Evolutionary conservation across 805 yeast genomes (phyloP).

Genomic region (Zygosaccharomyces bailii): DNA sequence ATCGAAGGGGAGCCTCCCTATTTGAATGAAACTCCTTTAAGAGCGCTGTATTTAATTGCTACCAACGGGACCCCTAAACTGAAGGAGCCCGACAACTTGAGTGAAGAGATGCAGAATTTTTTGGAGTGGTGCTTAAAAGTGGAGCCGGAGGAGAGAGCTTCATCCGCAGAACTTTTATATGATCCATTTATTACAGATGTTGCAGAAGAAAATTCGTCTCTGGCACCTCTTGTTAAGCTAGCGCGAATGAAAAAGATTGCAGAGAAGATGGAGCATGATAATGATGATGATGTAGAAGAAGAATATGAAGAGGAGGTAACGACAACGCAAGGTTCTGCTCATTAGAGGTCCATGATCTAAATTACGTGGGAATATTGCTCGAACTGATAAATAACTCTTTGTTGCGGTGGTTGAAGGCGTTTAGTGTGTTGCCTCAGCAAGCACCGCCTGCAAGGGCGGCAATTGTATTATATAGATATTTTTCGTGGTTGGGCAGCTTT

Average conservation of each 20-base stretch:
- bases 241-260: conserved; percentile 64
- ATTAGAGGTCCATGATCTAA: no score
- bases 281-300: conserved; percentile 16
- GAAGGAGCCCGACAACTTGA: conserved; percentile 80
- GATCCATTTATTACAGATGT: conserved; percentile 58
- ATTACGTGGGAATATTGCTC: no score
- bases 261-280: conserved; percentile 37
- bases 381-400: no score
- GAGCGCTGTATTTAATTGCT: conserved; percentile 90
- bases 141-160: conserved; percentile 74
- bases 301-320: neutral
- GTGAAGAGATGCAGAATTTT: conserved; percentile 62
- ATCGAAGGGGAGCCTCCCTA: conserved; percentile 99
- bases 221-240: conserved; percentile 70
- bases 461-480: conserved; percentile 6
- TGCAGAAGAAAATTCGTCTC: conserved; percentile 56
- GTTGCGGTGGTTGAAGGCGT: no score
- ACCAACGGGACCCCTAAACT: conserved; percentile 95
- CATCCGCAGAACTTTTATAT: conserved; percentile 65
- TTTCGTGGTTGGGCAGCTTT: conserved; percentile 3
- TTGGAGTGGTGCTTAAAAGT: conserved; percentile 78
- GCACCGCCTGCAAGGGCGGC: conserved; percentile 1
- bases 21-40: conserved; percentile 89
- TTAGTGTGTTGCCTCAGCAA: neutral
- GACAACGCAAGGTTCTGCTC: neutral